Evolutionary conservation across 306 rosid genomes (phyloP).

Genomic region (Bauhinia variegata): DNA sequence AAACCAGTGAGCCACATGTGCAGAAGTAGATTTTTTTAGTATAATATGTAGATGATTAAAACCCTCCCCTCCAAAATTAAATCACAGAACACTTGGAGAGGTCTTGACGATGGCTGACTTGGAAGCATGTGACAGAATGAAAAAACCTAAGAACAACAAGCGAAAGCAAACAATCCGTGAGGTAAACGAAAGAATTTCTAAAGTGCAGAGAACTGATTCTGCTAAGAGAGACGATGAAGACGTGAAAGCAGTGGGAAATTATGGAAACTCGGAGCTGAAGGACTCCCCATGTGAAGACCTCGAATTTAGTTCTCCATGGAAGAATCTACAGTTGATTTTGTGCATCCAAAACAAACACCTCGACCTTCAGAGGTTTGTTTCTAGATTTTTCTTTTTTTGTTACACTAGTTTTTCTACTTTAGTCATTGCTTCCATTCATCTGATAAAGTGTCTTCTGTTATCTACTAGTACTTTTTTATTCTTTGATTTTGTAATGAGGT

Average conservation of each 20-base stretch:
- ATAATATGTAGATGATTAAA: too few relatives aligned
- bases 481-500: neutral
- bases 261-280: conserved; percentile 17
- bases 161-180: conserved; percentile 43
- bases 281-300: conserved; percentile 9
- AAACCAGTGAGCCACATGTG: too few relatives aligned
- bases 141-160: conserved; percentile 41
- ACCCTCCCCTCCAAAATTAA: neutral
- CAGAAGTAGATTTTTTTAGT: too few relatives aligned
- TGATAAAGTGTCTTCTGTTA: neutral
- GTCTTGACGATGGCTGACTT: conserved; percentile 36
- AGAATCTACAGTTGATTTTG: conserved; percentile 66
- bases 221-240: conserved; percentile 31
- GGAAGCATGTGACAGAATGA: conserved; percentile 32
- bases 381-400: too few relatives aligned
- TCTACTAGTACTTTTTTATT: neutral
- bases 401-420: neutral
- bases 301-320: conserved; percentile 56
- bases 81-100: neutral
- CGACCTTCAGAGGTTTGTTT: conserved; percentile 62
- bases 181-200: conserved; percentile 42
- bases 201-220: conserved; percentile 42
- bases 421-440: neutral
- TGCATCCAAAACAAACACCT: conserved; percentile 60
- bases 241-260: conserved; percentile 19